Percentiles rank a stretch among this genome's conserved stretches.
Evolutionary conservation across 148 eudicot genomes (phyloP).

Genomic region (Fallopia convolvulus): DNA sequence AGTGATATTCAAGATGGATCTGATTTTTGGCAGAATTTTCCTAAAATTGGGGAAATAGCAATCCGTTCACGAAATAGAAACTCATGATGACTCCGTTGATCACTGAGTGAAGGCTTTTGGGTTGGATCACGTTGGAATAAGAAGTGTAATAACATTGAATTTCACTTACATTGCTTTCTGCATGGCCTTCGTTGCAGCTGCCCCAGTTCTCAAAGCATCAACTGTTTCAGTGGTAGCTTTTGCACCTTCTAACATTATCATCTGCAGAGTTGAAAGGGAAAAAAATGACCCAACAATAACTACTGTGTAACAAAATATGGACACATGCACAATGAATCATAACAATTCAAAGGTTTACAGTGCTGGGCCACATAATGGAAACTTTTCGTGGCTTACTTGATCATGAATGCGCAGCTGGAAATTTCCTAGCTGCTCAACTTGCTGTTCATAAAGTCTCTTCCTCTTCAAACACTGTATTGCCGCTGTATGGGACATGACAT

Average conservation of each 20-base stretch:
- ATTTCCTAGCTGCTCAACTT: constrained; percentile 48
- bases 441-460: constrained; percentile 38
- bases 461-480: constrained; percentile 44
- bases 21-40: neutral
- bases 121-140: neutral
- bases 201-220: constrained; percentile 90
- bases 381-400: constrained; percentile 26
- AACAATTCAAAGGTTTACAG: neutral
- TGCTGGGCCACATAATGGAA: neutral
- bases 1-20: neutral
- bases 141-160: neutral
- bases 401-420: constrained; percentile 44
- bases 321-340: neutral
- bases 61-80: neutral
- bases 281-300: neutral
- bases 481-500: constrained; percentile 23
- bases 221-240: constrained; percentile 94
- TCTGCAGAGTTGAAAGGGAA: constrained; percentile 28
- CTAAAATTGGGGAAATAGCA: neutral
- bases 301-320: neutral
- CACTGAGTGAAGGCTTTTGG: neutral
- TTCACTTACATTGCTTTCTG: constrained; percentile 85
- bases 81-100: neutral
- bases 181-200: constrained; percentile 93
- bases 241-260: constrained; percentile 92